These are phyloP conservation scores for Fusarium dlaminii DNA, from an alignment of 2,329 filamentous ascomycete species.

Conservation along the genomic window DNA sequence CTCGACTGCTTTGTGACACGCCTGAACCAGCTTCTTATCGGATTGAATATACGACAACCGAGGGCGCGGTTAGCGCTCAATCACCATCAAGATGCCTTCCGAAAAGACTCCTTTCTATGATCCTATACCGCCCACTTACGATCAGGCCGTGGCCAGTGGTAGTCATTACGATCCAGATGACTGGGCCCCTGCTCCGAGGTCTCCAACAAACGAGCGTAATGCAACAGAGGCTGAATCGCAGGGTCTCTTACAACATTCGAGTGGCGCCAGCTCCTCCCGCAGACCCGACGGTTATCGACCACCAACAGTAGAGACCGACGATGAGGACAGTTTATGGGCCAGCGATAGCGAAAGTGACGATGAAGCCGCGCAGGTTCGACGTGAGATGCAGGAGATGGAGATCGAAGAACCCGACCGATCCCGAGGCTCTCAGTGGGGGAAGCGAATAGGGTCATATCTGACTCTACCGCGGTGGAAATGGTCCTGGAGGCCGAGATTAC, in stretches of 20 bases:
- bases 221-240: constrained; percentile 80
- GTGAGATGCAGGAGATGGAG: constrained; percentile 90
- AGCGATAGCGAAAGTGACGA: constrained; percentile 57
- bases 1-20: constrained; percentile 9
- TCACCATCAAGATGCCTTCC: constrained; percentile 46
- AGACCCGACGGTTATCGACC: constrained; percentile 73
- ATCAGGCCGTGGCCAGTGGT: constrained; percentile 52
- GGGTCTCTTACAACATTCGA: constrained; percentile 72
- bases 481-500: constrained; percentile 64
- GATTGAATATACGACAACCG: constrained; percentile 15
- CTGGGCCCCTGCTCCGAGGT: constrained; percentile 45
- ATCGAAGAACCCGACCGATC: constrained; percentile 72
- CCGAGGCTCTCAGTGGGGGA: constrained; percentile 61
- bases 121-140: constrained; percentile 55
- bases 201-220: constrained; percentile 63
- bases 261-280: constrained; percentile 53
- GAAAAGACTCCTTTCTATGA: constrained; percentile 56
- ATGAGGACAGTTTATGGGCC: constrained; percentile 68
- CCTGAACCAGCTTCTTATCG: not conserved
- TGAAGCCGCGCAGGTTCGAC: constrained; percentile 74
- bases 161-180: constrained; percentile 47
- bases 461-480: constrained; percentile 65
- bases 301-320: constrained; percentile 83
- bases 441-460: constrained; percentile 63
- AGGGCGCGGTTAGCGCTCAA: constrained; percentile 34